Conservation (phyloP, 2,329 filamentous ascomycete genomes). For the Aureobasidium sp. region DNA sequence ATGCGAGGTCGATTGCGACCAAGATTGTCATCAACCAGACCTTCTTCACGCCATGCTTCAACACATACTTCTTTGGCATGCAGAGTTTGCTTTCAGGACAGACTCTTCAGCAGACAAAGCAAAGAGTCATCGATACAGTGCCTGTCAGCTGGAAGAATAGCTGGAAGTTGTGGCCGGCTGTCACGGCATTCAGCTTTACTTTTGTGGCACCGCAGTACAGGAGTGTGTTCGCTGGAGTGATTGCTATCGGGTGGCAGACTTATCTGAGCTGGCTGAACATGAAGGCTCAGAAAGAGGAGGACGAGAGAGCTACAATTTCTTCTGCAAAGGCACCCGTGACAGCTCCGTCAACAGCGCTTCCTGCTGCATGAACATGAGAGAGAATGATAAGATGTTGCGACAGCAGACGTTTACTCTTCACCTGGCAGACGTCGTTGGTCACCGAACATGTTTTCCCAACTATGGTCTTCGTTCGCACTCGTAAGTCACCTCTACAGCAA, state of each 20-base stretch:
- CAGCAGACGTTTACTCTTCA: neutral
- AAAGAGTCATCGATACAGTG: conserved; percentile 67
- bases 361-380: neutral
- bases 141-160: conserved; percentile 71
- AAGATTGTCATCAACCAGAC: conserved; percentile 78
- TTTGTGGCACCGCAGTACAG: conserved; percentile 73
- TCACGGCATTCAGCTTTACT: conserved; percentile 82
- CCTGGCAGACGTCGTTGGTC: neutral
- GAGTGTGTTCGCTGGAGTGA: conserved; percentile 65
- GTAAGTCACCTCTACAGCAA: neutral
- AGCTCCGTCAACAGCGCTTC: neutral
- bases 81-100: conserved; percentile 51
- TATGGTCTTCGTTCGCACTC: neutral
- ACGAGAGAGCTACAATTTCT: neutral
- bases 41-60: conserved; percentile 64
- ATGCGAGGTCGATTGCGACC: conserved; percentile 59
- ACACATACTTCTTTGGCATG: conserved; percentile 47
- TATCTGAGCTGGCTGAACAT: conserved; percentile 78
- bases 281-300: conserved; percentile 56
- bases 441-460: too few species aligned
- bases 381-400: too few species aligned
- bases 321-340: neutral
- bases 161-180: conserved; percentile 79
- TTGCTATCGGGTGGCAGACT: conserved; percentile 88
- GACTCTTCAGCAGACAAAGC: conserved; percentile 54